These are phyloP conservation scores for Zelonia costaricensis DNA, from an alignment of 208 protist genomes.

Conservation along the genomic window DNA sequence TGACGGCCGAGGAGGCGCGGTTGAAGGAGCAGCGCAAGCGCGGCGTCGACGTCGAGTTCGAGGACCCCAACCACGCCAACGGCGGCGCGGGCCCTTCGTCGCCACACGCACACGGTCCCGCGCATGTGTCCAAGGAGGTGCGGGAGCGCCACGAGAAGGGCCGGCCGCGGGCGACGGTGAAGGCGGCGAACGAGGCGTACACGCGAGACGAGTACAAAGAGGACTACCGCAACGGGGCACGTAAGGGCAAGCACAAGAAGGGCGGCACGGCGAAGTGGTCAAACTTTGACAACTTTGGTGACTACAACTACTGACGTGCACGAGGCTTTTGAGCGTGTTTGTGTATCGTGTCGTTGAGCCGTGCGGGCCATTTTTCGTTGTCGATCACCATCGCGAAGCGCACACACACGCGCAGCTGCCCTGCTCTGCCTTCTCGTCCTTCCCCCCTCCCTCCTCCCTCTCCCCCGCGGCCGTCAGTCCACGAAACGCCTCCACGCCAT, in stretches of 20 bases:
- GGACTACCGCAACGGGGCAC: conserved; percentile 44
- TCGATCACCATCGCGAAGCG: too few relatives aligned
- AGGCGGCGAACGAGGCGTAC: conserved; percentile 15
- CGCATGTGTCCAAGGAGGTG: conserved; percentile 7
- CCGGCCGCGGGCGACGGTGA: conserved; percentile 9
- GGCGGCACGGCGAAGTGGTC: conserved; percentile 48
- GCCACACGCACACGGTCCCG: not conserved
- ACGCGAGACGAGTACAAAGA: conserved; percentile 62
- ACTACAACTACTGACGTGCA: conserved; percentile 38
- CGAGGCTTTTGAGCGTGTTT: too few relatives aligned
- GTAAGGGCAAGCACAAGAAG: conserved; percentile 79
- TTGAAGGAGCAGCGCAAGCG: conserved; percentile 43
- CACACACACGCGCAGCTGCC: too few relatives aligned
- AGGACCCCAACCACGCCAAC: conserved; percentile 17
- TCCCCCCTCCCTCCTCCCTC: too few relatives aligned
- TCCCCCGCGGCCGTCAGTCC: too few relatives aligned
- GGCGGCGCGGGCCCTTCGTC: not conserved
- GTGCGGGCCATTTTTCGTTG: too few relatives aligned
- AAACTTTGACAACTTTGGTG: conserved; percentile 38
- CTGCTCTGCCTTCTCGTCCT: too few relatives aligned
- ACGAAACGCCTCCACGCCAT: too few relatives aligned
- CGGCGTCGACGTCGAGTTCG: conserved; percentile 34
- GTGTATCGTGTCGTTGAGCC: too few relatives aligned
- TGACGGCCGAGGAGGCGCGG: conserved; percentile 53
- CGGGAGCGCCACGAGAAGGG: conserved; percentile 13